Evolutionary conservation across 192 early-diverging fungal genomes (phyloP).

Genomic region (Linnemannia elongata): DNA sequence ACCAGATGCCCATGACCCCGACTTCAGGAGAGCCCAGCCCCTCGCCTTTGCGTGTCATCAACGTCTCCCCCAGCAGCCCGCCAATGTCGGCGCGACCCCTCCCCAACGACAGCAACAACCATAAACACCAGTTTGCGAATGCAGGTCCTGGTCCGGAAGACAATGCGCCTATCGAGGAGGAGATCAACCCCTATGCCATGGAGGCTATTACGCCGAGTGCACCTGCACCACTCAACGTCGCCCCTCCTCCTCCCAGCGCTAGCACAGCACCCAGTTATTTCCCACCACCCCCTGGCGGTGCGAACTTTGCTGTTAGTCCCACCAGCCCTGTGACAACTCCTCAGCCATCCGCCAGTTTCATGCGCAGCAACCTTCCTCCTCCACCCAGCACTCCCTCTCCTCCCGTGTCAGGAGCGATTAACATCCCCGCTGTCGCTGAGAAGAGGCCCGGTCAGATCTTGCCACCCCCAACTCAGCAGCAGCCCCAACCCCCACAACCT

Average conservation of each 20-base stretch:
- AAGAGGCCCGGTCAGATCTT: not conserved
- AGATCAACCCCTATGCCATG: conserved; percentile 38
- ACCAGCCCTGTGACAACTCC: not conserved
- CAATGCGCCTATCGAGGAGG: not conserved
- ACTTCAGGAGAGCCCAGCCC: conserved; percentile 10
- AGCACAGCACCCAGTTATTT: conserved; percentile 5
- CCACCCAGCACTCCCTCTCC: conserved; percentile 19
- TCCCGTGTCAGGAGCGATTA: conserved; percentile 19
- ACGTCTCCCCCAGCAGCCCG: conserved; percentile 34
- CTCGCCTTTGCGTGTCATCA: conserved; percentile 44
- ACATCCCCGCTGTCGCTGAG: conserved; percentile 9
- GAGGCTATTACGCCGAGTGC: conserved; percentile 24
- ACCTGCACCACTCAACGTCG: not conserved
- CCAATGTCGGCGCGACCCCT: conserved; percentile 17
- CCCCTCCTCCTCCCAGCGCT: not conserved
- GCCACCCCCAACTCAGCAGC: not conserved
- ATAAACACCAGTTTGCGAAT: conserved; percentile 12
- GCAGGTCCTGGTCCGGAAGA: not conserved
- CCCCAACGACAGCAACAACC: not conserved
- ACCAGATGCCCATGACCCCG: conserved; percentile 29
- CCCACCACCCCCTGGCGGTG: conserved; percentile 19
- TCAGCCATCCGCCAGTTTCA: not conserved
- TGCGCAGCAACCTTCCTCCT: conserved; percentile 30
- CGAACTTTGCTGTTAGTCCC: not conserved
- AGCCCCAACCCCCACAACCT: conserved; percentile 4